Evolutionary conservation across 1,284 basidiomycete genomes (phyloP).

Genomic region (Cutaneotrichosporon sp.): DNA sequence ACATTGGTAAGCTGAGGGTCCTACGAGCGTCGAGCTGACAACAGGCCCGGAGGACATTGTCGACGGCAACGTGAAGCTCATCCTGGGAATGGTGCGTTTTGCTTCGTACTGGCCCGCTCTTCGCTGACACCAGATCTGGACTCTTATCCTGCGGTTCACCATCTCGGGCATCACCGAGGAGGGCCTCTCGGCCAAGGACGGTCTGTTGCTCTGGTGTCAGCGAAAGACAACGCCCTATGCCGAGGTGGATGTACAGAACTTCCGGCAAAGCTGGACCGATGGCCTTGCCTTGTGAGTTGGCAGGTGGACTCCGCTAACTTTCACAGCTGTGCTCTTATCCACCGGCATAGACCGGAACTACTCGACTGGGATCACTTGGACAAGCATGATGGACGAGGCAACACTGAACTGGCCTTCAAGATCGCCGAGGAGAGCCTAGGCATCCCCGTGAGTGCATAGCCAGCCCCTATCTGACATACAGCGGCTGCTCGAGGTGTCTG

Average conservation of each 20-base stretch:
- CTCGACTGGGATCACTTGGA: conserved; percentile 78
- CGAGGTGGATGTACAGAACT: conserved; percentile 92
- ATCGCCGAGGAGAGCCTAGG: conserved; percentile 81
- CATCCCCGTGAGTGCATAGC: conserved; percentile 68
- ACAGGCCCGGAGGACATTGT: conserved; percentile 73
- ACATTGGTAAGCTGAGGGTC: conserved; percentile 69
- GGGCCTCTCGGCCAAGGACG: conserved; percentile 94
- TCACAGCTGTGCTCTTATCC: conserved; percentile 87
- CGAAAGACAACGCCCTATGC: conserved; percentile 85
- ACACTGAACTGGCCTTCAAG: conserved; percentile 80
- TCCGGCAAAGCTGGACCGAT: conserved; percentile 87
- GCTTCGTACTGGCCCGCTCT: neutral
- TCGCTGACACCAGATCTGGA: conserved; percentile 70
- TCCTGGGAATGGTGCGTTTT: conserved; percentile 73
- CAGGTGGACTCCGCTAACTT: conserved; percentile 14
- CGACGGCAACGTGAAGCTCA: conserved; percentile 95
- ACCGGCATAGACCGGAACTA: conserved; percentile 92
- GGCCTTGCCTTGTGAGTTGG: conserved; percentile 82
- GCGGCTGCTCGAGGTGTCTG: conserved; percentile 94
- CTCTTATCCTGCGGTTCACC: conserved; percentile 91
- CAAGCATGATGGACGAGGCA: conserved; percentile 74
- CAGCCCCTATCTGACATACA: conserved; percentile 44
- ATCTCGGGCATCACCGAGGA: conserved; percentile 99
- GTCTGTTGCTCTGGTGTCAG: conserved; percentile 94
- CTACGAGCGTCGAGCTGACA: conserved; percentile 5